Base-by-base conservation (phyloP, 192 early-diverging fungal genomes). In the Backusella circina region DNA sequence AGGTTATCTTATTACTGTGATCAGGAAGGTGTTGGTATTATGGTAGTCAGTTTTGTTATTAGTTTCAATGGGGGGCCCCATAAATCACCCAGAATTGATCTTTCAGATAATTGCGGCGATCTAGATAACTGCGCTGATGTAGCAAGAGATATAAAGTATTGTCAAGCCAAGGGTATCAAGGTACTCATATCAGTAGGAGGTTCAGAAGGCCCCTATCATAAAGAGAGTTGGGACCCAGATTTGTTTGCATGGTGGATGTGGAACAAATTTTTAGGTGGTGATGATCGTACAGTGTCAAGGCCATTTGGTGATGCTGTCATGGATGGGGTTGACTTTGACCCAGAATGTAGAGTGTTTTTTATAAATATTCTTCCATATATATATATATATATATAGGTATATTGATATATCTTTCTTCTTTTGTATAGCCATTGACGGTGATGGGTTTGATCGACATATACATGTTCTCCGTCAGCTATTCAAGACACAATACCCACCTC, bases 271-370 rank as follows among this genome's bases (percentile, higher is more conserved):
- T 70, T 93, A 16, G 89, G 86, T 4, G 92, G 92, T 30, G 54
- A 68, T 54, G 87, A 80, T n/a, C 77, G 80, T 30, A 68, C 38
- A 2, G 41, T 51, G 0, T 81, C 70, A 2, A 87, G 93, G 12
- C 95, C 95, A 1, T 90, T 96, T 70, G 92, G 90, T 21, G 82
- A 86, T 41, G 86, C 85, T 0, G 75, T 92, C 1, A 70, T 96
- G 3, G 93, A 96, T 70, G 94, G 94, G 18, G 84, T 94, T 41
- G 90, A 92, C 73, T 77, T 82, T 18, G 84, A 86, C 73, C 89
- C 92, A 54, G 93, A 94, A 82, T 91, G 89, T 54, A 89, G 89
- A 0, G 67, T 81, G 2, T 70, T 81, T 0, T 75, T 81, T 3
- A 87, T 86, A 18, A 87, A 88, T 10, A 44, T 10, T 3, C 0